Evolutionary conservation across 2,329 filamentous ascomycete genomes (phyloP).

Genomic region (Sporothrix globosa): DNA sequence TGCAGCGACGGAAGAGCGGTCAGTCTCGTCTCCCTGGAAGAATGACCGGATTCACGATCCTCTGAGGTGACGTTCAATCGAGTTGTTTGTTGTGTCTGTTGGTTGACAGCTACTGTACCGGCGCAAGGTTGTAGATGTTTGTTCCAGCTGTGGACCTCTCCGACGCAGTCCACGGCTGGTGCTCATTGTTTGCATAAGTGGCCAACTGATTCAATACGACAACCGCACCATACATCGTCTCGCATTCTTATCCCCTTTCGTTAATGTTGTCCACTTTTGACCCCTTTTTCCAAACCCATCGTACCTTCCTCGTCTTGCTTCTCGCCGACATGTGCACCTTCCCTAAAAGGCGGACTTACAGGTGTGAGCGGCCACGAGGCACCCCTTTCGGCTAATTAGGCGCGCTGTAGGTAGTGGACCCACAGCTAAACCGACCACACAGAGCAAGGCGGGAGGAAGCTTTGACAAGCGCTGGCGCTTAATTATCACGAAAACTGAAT

Average conservation of each 20-base stretch:
- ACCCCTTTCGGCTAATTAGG: slow-evolving; percentile 30
- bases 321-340: slow-evolving; percentile 11
- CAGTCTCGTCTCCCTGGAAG: neutral
- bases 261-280: neutral
- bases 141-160: neutral
- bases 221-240: neutral
- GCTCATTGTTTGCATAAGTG: neutral
- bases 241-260: neutral
- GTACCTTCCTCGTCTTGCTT: neutral
- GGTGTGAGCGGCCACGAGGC: neutral
- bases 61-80: neutral
- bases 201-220: neutral
- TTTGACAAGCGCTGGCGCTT: slow-evolving; percentile 33
- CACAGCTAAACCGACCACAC: slow-evolving; percentile 20
- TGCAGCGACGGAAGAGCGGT: slow-evolving; percentile 4
- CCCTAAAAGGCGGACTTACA: slow-evolving; percentile 23
- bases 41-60: too few relatives aligned
- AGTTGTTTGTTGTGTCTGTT: neutral
- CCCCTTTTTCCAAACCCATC: neutral
- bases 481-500: slow-evolving; percentile 20
- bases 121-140: neutral
- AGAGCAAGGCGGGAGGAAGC: slow-evolving; percentile 17
- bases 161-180: neutral
- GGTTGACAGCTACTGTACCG: neutral
- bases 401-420: slow-evolving; percentile 22